Conservation (phyloP, 1,139 yeast species). For the Lodderomyces theae region DNA sequence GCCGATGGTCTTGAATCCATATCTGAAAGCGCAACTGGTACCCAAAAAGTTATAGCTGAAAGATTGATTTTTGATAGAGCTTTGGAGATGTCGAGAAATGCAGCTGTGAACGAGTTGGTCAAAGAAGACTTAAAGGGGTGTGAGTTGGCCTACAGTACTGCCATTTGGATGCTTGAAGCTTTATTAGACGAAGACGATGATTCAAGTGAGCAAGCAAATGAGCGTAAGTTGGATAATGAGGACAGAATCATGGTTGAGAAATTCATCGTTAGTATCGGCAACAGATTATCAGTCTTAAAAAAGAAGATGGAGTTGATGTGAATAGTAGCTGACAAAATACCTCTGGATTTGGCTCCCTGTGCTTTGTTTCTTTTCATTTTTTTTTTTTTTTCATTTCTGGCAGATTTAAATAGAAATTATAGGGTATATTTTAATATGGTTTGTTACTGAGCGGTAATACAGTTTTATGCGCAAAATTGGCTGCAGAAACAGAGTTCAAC, state of each 20-base stretch:
- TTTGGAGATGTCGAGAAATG: constrained; percentile 83
- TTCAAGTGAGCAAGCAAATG: constrained; percentile 16
- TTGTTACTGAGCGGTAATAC: too few relatives aligned
- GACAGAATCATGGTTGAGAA: constrained; percentile 75
- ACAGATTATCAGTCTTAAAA: constrained; percentile 59
- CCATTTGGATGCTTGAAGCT: constrained; percentile 94
- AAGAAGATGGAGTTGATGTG: constrained; percentile 29
- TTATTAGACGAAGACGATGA: constrained; percentile 57
- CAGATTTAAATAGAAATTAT: not conserved
- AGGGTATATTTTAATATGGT: not conserved
- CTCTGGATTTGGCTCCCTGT: not conserved
- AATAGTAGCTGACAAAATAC: not conserved
- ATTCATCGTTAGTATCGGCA: constrained; percentile 72
- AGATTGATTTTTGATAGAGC: constrained; percentile 89
- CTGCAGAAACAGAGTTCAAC: too few relatives aligned
- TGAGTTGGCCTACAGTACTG: constrained; percentile 84
- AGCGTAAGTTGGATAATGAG: constrained; percentile 56
- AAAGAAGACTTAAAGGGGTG: constrained; percentile 77
- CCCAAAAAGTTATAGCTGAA: constrained; percentile 58
- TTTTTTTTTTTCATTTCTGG: not conserved
- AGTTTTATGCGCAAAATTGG: too few relatives aligned
- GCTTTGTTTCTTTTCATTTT: not conserved
- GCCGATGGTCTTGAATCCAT: constrained; percentile 4
- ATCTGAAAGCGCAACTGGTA: not conserved
- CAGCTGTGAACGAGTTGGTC: constrained; percentile 82